phyloP scores from a whole-genome alignment of 1,139 yeast genomes.

The Saccharomyces hybrid region DNA sequence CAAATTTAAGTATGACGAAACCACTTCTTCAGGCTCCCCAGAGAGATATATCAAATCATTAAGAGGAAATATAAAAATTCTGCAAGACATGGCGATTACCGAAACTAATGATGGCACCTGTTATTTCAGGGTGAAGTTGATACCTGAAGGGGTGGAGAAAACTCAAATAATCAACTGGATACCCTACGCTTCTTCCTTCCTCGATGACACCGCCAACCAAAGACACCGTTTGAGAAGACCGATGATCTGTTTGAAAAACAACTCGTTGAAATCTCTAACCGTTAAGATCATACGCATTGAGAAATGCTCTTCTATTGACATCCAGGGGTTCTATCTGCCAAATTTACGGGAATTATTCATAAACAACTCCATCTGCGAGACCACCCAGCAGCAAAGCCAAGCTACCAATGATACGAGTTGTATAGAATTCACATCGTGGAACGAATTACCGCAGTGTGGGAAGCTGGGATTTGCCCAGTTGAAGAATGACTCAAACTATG shows the following conservation, averaged over 20 bases:
- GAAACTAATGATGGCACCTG: constrained; percentile 23
- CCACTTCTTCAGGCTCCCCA: constrained; percentile 13
- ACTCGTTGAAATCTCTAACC: constrained; percentile 14
- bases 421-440: constrained; percentile 22
- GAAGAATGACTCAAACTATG: constrained; percentile 3
- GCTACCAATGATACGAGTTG: constrained; percentile 13
- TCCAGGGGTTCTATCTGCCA: constrained; percentile 22
- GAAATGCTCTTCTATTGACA: constrained; percentile 8
- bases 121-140: constrained; percentile 18
- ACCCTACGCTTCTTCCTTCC: constrained; percentile 6
- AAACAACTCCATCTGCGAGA: not conserved
- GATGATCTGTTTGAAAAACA: constrained; percentile 15
- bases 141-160: constrained; percentile 19
- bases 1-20: constrained; percentile 20
- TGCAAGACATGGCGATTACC: constrained; percentile 14
- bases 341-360: constrained; percentile 10
- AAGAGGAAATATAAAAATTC: constrained; percentile 12
- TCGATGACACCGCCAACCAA: not conserved
- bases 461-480: constrained; percentile 5
- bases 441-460: constrained; percentile 15
- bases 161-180: constrained; percentile 22
- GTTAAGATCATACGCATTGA: constrained; percentile 13
- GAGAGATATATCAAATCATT: constrained; percentile 12
- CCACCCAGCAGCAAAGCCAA: not conserved
- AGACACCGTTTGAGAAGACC: constrained; percentile 12